phyloP scores from a whole-genome alignment of 202 grass and related monocot species.

The Zizania palustris region DNA sequence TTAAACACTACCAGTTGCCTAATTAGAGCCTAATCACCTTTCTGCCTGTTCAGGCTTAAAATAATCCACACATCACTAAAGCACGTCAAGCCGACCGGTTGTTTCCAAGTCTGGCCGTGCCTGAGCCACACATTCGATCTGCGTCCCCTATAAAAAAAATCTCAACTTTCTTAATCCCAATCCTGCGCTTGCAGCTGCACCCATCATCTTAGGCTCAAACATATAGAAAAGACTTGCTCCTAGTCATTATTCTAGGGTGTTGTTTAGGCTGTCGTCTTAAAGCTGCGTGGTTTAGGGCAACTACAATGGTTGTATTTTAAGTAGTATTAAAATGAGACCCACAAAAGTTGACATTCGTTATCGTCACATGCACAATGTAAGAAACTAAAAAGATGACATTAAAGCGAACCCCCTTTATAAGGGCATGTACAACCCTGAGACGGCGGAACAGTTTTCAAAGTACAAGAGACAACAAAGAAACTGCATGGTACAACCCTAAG shows the following conservation, averaged over 20 bases:
- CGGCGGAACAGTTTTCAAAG: no score
- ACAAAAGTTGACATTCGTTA: no score
- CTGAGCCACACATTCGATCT: constrained; percentile 24
- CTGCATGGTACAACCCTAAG: no score
- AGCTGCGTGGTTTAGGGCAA: no score
- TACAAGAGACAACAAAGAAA: no score
- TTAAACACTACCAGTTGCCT: neutral
- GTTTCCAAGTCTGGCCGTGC: constrained; percentile 35
- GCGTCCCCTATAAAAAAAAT: constrained; percentile 3
- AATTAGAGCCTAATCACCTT: constrained; percentile 13
- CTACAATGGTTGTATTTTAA: no score
- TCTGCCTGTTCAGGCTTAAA: constrained; percentile 24
- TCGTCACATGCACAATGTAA: no score
- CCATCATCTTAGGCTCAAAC: neutral
- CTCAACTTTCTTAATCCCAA: neutral
- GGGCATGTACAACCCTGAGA: no score
- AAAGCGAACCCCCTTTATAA: no score
- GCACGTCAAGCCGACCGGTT: neutral
- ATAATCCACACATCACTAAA: constrained; percentile 40
- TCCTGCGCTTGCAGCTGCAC: constrained; percentile 33
- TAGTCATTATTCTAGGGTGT: neutral
- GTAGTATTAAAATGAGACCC: no score
- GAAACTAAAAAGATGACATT: no score
- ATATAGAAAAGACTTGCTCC: constrained; percentile 7
- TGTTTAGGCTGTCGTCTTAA: neutral